These are phyloP conservation scores for Arabis hirsuta DNA, from an alignment of 345 rosid species.

Conservation along the genomic window DNA sequence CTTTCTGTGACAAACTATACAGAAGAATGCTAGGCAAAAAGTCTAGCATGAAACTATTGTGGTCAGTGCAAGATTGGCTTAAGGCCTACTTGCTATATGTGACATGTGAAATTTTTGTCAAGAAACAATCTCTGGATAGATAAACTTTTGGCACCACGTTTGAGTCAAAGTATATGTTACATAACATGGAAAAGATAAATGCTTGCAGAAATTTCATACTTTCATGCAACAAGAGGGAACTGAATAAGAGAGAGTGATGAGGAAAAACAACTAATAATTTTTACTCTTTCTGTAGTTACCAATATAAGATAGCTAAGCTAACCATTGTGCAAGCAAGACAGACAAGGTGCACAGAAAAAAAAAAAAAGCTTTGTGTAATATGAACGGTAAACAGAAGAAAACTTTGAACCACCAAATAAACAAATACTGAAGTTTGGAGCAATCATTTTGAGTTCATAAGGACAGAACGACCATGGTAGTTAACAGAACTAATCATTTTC, in stretches of 20 bases:
- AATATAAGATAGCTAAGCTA: constrained; percentile 22
- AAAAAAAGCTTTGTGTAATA: constrained; percentile 32
- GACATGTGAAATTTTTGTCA: constrained; percentile 3
- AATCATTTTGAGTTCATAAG: constrained; percentile 20
- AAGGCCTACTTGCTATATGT: background rate
- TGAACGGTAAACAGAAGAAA: constrained; percentile 27
- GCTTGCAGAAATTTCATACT: constrained; percentile 20
- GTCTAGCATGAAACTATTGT: constrained; percentile 18
- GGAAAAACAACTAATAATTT: background rate
- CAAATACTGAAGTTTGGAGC: constrained; percentile 17
- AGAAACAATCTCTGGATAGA: constrained; percentile 19
- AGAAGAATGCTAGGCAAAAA: constrained; percentile 17
- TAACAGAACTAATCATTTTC: constrained; percentile 27
- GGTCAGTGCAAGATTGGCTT: constrained; percentile 4
- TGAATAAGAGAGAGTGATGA: constrained; percentile 10
- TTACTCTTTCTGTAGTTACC: constrained; percentile 5
- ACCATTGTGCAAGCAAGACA: no score
- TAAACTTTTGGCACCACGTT: constrained; percentile 2
- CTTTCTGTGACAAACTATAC: constrained; percentile 16
- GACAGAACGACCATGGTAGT: constrained; percentile 11
- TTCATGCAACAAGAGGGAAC: constrained; percentile 26
- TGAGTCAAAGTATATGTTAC: constrained; percentile 3
- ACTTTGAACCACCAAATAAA: constrained; percentile 28
- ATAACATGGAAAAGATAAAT: background rate
- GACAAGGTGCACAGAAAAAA: background rate